These are phyloP conservation scores for Camellia japonica DNA, from an alignment of 148 eudicot genomes.

Conservation along the genomic window DNA sequence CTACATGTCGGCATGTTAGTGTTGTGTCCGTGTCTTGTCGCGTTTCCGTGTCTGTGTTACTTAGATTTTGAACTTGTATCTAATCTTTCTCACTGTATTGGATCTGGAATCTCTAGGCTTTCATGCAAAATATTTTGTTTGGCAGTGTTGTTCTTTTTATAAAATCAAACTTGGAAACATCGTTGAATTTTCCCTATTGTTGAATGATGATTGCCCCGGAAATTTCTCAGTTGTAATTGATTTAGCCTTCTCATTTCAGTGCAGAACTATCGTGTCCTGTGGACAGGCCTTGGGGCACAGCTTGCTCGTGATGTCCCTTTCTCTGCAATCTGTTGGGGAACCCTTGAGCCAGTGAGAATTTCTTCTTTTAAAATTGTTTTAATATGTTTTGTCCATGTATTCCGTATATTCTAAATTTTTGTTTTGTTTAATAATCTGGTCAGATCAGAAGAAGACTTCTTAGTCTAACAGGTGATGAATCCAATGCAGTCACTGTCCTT, in stretches of 20 bases:
- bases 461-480: slow-evolving; percentile 53
- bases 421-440: slow-evolving; percentile 4
- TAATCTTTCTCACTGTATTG: neutral
- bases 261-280: slow-evolving; percentile 62
- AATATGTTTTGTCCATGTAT: neutral
- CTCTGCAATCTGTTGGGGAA: slow-evolving; percentile 95
- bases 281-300: slow-evolving; percentile 98
- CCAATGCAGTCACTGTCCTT: slow-evolving; percentile 50
- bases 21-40: no score
- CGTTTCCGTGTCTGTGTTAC: no score
- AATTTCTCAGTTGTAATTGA: neutral
- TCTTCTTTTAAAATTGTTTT: neutral
- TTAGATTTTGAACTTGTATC: neutral
- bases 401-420: neutral
- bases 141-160: neutral
- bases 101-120: neutral
- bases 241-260: slow-evolving; percentile 37
- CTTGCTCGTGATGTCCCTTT: slow-evolving; percentile 99
- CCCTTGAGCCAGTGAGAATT: slow-evolving; percentile 75
- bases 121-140: neutral
- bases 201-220: neutral
- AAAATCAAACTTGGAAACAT: neutral
- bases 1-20: no score
- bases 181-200: neutral
- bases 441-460: slow-evolving; percentile 71